Base-by-base conservation (phyloP, 1,284 basidiomycete species). In the Papiliotrema fonsecae region DNA sequence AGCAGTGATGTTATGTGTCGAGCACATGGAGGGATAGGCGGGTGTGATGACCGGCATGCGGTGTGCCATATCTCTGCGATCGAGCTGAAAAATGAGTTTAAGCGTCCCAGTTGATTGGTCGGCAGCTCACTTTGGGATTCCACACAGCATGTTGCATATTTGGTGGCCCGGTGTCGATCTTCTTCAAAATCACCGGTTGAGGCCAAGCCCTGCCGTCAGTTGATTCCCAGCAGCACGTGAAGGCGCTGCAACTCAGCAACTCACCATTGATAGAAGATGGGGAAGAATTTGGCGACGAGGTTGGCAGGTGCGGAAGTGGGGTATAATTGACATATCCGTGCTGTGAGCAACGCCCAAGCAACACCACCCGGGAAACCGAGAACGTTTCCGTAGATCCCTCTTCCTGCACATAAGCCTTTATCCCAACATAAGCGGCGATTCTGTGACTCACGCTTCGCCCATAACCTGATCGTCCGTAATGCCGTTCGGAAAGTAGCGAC, bases 31-130 rank as follows among this genome's bases (percentile, higher is more conserved):
- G 34, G 96, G 96, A 75, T 97, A 99, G 21, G 96, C 93, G 4
- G 96, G 96, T 1, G 96, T 98, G 65, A 99, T 98, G 69, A 99
- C 97, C n/a, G 96, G 96, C 96, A 98, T 98, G 53, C 91, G 82
- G 75, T 99, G 96, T 30, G 87, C 81, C 54, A 89, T 82, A 74
- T 98, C 96, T 54, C 84, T 82, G 1, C 92, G 89, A 73, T 97
- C 97, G 45, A 97, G 76, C 87, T 93, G 43, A n/a, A n/a, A n/a
- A n/a, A n/a, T 24, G 27, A 4, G 31, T 11, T 13, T 50, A 26
- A 37, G 36, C 18, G 1, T 10, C 26, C 28, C 16, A 11, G 7
- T 11, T 3, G 31, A 38, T 44, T 25, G 16, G 30, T n/a, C n/a
- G 31, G 6, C 14, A n/a, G 43, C 75, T 22, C 62, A 88, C 89